Evolutionary conservation across 768 basidiomycete genomes (phyloP).

Genomic region (Chalciporus piperatus): DNA sequence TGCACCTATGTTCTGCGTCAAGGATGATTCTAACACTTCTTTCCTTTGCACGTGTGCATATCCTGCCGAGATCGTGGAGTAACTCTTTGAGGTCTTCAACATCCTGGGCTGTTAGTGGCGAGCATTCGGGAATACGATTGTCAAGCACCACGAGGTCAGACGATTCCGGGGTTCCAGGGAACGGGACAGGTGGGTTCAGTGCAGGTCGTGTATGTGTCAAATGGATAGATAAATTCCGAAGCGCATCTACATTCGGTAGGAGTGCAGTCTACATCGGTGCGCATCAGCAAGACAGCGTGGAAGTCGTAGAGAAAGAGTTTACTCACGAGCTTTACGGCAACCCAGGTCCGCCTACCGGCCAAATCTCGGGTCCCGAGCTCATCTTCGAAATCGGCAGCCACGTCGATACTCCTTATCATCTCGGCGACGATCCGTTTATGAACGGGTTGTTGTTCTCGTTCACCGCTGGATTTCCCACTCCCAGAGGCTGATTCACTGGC

Average conservation of each 20-base stretch:
- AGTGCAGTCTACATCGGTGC: conserved; percentile 55
- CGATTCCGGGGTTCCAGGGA: conserved; percentile 64
- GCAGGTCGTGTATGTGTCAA: conserved; percentile 44
- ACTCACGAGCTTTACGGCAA: conserved; percentile 80
- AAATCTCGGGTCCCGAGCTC: conserved; percentile 21
- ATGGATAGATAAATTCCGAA: conserved; percentile 61
- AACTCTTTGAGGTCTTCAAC: conserved; percentile 58
- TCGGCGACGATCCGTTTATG: conserved; percentile 72
- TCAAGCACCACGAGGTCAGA: conserved; percentile 58
- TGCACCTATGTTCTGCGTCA: conserved; percentile 80
- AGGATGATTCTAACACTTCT: conserved; percentile 69
- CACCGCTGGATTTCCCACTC: conserved; percentile 1
- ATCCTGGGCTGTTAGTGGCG: conserved; percentile 51
- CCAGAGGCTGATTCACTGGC: not conserved
- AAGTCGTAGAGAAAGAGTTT: not conserved
- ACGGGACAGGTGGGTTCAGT: conserved; percentile 42
- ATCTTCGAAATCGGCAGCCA: conserved; percentile 80
- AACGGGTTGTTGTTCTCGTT: conserved; percentile 29
- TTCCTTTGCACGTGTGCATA: conserved; percentile 62
- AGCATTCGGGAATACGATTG: conserved; percentile 10
- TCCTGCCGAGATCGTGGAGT: conserved; percentile 55
- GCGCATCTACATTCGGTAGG: conserved; percentile 56
- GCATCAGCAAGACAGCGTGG: not conserved
- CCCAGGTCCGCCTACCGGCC: conserved; percentile 64
- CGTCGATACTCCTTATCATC: conserved; percentile 72